Evolutionary conservation across 2,329 filamentous ascomycete genomes (phyloP).

Genomic region (Cladorrhinum sp.): DNA sequence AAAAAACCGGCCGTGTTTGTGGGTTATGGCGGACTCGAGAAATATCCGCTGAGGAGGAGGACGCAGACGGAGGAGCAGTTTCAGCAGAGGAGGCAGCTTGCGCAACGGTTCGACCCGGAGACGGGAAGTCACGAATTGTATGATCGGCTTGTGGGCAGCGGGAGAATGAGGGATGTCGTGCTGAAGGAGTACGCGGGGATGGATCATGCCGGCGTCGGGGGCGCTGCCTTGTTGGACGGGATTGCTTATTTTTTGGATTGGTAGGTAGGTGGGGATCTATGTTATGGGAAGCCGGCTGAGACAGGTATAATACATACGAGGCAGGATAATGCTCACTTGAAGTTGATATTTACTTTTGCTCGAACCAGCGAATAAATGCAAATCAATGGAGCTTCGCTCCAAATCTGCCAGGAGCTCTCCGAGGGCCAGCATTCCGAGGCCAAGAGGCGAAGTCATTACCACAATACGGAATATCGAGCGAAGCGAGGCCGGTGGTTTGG

Average conservation of each 20-base stretch:
- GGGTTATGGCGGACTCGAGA: conserved; percentile 24
- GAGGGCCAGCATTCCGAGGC: no score
- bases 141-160: conserved; percentile 17
- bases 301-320: no score
- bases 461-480: no score
- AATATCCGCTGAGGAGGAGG: conserved; percentile 21
- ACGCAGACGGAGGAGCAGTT: conserved; percentile 27
- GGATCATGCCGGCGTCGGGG: conserved; percentile 26
- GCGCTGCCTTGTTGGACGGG: conserved; percentile 26
- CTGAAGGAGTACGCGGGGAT: conserved; percentile 27
- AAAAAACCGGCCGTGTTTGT: conserved; percentile 25
- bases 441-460: no score
- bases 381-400: no score
- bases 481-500: no score
- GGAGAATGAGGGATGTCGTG: conserved; percentile 22
- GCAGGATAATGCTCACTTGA: no score
- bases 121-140: conserved; percentile 24
- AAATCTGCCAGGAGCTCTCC: no score
- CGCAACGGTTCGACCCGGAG: conserved; percentile 17
- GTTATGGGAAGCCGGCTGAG: no score
- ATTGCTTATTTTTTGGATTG: conserved; percentile 28
- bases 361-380: no score
- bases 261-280: conserved; percentile 12
- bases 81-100: conserved; percentile 14
- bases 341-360: no score